Percentiles rank a stretch among this genome's conserved stretches.
Evolutionary conservation across 1,284 basidiomycete species (phyloP).

Genomic region (Moesziomyces aphidis): DNA sequence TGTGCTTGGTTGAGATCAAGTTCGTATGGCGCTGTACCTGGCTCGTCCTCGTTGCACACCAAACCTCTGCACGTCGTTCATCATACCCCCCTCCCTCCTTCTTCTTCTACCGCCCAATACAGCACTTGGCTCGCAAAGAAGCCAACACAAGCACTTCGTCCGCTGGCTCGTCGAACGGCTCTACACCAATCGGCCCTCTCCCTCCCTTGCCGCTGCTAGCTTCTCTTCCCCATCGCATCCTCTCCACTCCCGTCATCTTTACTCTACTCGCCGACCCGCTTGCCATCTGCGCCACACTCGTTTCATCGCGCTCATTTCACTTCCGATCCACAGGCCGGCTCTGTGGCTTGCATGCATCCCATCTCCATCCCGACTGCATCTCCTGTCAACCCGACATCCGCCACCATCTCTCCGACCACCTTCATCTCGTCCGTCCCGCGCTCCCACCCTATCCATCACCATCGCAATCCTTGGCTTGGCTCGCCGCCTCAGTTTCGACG

Average conservation of each 20-base stretch:
- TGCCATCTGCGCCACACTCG: conserved; percentile 9
- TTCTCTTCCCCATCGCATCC: background rate
- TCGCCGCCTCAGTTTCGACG: too few species aligned
- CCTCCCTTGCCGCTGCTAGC: background rate
- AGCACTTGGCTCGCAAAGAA: background rate
- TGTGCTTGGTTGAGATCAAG: too few species aligned
- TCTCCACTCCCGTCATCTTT: background rate
- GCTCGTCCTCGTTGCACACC: too few species aligned
- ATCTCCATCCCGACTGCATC: conserved; percentile 5
- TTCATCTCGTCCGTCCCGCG: background rate
- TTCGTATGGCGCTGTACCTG: too few species aligned
- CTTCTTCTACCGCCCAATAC: background rate
- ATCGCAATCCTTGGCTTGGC: background rate
- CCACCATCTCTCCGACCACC: background rate
- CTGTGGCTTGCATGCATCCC: conserved; percentile 34
- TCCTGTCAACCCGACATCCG: background rate
- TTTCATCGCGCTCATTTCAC: conserved; percentile 7
- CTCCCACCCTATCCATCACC: background rate
- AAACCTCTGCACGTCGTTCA: background rate
- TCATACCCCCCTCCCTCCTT: background rate
- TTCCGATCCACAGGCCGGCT: conserved; percentile 31
- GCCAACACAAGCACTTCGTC: background rate
- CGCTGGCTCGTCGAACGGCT: conserved; percentile 24
- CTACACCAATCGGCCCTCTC: conserved; percentile 1
- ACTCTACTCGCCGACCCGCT: background rate